Percentiles rank a stretch among this genome's conserved stretches.
Conservation (phyloP, 2,329 filamentous ascomycete genomes). For the Pseudogymnoascus pannorum region DNA sequence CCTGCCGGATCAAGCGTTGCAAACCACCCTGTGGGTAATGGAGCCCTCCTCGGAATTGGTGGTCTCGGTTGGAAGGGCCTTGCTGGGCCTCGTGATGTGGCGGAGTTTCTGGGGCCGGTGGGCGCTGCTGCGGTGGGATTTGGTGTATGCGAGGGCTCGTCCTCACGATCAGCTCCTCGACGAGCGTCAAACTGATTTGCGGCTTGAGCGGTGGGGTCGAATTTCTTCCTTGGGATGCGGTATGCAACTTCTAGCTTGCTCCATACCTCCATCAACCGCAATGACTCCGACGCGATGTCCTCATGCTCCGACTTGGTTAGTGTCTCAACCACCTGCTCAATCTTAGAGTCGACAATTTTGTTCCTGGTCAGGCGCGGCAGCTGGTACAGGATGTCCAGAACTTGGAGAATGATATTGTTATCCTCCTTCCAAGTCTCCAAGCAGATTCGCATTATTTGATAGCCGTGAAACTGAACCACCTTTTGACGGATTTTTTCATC, state of each 20-base stretch:
- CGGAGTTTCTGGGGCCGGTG: slow-evolving; percentile 37
- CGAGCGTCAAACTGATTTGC: slow-evolving; percentile 51
- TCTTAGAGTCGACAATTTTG: slow-evolving; percentile 94
- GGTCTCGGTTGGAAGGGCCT: slow-evolving; percentile 45
- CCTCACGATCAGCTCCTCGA: slow-evolving; percentile 56
- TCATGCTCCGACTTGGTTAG: slow-evolving; percentile 64
- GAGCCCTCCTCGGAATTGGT: slow-evolving; percentile 49
- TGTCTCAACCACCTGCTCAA: slow-evolving; percentile 71
- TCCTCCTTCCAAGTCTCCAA: slow-evolving; percentile 89
- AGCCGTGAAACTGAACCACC: slow-evolving; percentile 94
- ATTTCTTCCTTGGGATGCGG: slow-evolving; percentile 83
- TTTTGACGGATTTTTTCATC: slow-evolving; percentile 82
- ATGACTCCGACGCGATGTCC: slow-evolving; percentile 64
- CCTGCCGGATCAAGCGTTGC: slow-evolving; percentile 60
- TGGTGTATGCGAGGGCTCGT: slow-evolving; percentile 33
- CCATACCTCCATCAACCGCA: slow-evolving; percentile 73
- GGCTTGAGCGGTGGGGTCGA: slow-evolving; percentile 57
- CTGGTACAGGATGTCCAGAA: slow-evolving; percentile 80
- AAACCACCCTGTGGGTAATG: slow-evolving; percentile 81
- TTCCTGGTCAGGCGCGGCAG: slow-evolving; percentile 89
- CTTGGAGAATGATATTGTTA: slow-evolving; percentile 79
- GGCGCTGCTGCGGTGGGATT: slow-evolving; percentile 27
- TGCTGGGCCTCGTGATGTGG: slow-evolving; percentile 24
- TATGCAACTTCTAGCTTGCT: slow-evolving; percentile 84
- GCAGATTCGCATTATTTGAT: slow-evolving; percentile 85